Evolutionary conservation across 2,329 filamentous ascomycete species (phyloP).

Genomic region (Colletotrichum cereale): DNA sequence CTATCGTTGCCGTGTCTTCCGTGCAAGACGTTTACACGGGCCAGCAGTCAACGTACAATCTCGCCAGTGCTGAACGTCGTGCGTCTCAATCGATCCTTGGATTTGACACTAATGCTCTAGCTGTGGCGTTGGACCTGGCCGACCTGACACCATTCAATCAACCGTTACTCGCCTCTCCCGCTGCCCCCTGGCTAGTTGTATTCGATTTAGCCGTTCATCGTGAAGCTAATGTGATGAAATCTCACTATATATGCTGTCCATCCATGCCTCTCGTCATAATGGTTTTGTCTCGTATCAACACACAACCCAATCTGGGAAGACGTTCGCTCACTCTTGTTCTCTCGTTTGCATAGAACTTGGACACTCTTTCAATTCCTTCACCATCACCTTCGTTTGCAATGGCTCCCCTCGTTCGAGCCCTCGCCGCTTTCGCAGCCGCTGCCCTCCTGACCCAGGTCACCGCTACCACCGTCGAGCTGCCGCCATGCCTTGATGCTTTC

Average conservation of each 20-base stretch:
- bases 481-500: constrained; percentile 59
- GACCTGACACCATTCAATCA: constrained; percentile 30
- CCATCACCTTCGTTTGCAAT: constrained; percentile 45
- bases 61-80: neutral
- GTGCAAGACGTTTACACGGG: neutral
- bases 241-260: constrained; percentile 35
- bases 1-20: constrained; percentile 15
- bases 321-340: constrained; percentile 41
- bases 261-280: constrained; percentile 18
- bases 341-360: constrained; percentile 41
- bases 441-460: constrained; percentile 52
- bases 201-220: constrained; percentile 1
- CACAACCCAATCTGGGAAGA: constrained; percentile 29
- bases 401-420: constrained; percentile 47
- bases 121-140: constrained; percentile 18
- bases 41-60: constrained; percentile 1
- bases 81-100: constrained; percentile 27
- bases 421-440: constrained; percentile 54
- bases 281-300: constrained; percentile 14
- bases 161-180: constrained; percentile 17
- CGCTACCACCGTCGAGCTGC: constrained; percentile 59
- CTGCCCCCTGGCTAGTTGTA: constrained; percentile 11
- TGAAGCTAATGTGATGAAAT: constrained; percentile 21
- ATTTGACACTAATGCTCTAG: constrained; percentile 18
- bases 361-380: constrained; percentile 34